Conservation (phyloP, 1,284 basidiomycete genomes). For the Somion occarium region DNA sequence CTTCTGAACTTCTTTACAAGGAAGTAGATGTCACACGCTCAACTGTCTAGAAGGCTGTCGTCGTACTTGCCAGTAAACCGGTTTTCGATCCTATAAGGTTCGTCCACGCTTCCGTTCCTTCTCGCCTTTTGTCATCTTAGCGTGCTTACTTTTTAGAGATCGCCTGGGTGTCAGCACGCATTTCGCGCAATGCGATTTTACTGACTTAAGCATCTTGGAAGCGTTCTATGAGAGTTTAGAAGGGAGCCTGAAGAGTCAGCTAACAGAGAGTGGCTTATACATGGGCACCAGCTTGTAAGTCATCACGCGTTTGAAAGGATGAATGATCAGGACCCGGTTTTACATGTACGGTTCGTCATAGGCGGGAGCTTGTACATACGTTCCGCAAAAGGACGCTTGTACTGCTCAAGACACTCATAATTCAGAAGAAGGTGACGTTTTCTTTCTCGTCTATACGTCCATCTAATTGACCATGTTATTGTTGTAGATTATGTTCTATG, state of each 20-base stretch:
- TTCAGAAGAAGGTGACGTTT: constrained; percentile 78
- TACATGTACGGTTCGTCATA: constrained; percentile 24
- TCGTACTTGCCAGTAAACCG: constrained; percentile 88
- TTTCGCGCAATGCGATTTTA: constrained; percentile 89
- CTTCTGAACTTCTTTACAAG: constrained; percentile 78
- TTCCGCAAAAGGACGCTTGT: constrained; percentile 93
- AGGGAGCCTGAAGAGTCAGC: constrained; percentile 56
- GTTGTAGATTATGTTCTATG: constrained; percentile 91
- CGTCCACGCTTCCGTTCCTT: background rate
- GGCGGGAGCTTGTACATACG: constrained; percentile 87
- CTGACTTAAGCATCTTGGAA: constrained; percentile 76
- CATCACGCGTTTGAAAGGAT: background rate
- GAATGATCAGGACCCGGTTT: background rate
- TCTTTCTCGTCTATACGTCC: background rate
- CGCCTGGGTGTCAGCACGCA: constrained; percentile 96
- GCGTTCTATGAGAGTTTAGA: constrained; percentile 80
- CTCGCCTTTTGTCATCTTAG: too few relatives aligned
- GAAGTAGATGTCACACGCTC: constrained; percentile 89
- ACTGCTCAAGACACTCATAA: constrained; percentile 90
- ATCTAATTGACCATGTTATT: background rate
- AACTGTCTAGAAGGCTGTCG: constrained; percentile 97
- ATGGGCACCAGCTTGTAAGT: constrained; percentile 87
- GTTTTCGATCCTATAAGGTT: constrained; percentile 77
- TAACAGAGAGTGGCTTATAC: constrained; percentile 80
- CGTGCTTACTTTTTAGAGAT: constrained; percentile 66